Percentiles rank a stretch among this genome's conserved stretches.
Conservation (phyloP, 805 yeast species). For the Huiozyma naganishii region DNA sequence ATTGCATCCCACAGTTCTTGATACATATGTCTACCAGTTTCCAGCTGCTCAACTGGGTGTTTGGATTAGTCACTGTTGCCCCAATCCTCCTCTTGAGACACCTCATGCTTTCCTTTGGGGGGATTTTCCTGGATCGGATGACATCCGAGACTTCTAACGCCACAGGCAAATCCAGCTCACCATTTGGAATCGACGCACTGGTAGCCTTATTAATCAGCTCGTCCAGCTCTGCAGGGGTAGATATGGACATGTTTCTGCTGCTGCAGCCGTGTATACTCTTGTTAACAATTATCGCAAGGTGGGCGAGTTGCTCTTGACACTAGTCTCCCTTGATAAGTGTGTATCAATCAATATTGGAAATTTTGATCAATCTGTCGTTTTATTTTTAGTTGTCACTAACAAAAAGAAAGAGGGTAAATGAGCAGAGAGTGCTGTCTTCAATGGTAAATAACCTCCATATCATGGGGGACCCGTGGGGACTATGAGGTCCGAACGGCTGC, state of each 20-base stretch:
- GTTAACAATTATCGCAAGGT: too few species aligned
- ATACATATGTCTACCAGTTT: slow-evolving; percentile 77
- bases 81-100: slow-evolving; percentile 66
- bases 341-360: too few species aligned
- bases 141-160: slow-evolving; percentile 82
- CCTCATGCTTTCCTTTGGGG: slow-evolving; percentile 77
- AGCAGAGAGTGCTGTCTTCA: too few species aligned
- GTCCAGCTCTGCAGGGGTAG: slow-evolving; percentile 35
- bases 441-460: too few species aligned
- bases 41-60: slow-evolving; percentile 63
- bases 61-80: slow-evolving; percentile 54
- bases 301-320: too few species aligned
- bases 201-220: slow-evolving; percentile 66
- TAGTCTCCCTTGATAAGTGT: too few species aligned
- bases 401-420: too few species aligned
- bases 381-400: too few species aligned
- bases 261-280: too few species aligned
- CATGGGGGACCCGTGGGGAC: too few species aligned
- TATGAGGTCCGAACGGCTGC: too few species aligned
- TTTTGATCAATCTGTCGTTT: too few species aligned
- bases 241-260: slow-evolving; percentile 13
- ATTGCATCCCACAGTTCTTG: slow-evolving; percentile 86
- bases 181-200: slow-evolving; percentile 82
- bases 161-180: slow-evolving; percentile 65
- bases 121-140: slow-evolving; percentile 69